Conservation (phyloP, 257 asterid species). For the Solanum sejunctum region DNA sequence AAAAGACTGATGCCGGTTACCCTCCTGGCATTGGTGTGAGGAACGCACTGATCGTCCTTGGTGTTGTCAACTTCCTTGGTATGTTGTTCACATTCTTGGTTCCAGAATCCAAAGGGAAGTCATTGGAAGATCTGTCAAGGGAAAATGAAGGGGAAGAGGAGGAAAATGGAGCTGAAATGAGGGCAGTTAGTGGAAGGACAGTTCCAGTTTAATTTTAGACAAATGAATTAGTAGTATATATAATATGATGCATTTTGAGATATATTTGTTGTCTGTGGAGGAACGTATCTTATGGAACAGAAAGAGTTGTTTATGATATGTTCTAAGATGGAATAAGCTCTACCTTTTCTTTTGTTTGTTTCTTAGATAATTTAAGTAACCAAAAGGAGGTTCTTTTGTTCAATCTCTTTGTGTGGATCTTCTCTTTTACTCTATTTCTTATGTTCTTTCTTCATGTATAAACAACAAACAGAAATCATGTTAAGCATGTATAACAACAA, state of each 20-base stretch:
- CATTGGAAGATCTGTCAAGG: conserved; percentile 21
- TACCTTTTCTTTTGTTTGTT: background rate
- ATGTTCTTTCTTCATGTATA: background rate
- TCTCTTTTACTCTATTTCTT: background rate
- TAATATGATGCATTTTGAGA: background rate
- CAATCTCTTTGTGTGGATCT: background rate
- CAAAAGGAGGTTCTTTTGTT: background rate
- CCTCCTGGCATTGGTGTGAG: conserved; percentile 26
- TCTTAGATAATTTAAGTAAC: background rate
- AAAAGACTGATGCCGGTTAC: conserved; percentile 14
- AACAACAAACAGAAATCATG: too few species aligned
- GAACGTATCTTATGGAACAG: background rate
- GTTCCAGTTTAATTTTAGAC: background rate
- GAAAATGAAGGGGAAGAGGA: conserved; percentile 15
- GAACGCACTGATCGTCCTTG: conserved; percentile 19
- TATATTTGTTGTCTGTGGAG: background rate
- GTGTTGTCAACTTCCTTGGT: conserved; percentile 14
- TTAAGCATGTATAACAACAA: too few species aligned
- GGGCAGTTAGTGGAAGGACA: background rate
- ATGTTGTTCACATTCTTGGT: conserved; percentile 18
- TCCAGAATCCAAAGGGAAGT: conserved; percentile 26
- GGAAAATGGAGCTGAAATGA: background rate
- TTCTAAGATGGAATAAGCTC: background rate
- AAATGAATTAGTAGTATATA: background rate
- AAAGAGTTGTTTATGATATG: background rate